Percentiles rank a stretch among this genome's conserved stretches.
phyloP scores from a whole-genome alignment of 495 filamentous ascomycete species.

The Penicillium chermesinum region DNA sequence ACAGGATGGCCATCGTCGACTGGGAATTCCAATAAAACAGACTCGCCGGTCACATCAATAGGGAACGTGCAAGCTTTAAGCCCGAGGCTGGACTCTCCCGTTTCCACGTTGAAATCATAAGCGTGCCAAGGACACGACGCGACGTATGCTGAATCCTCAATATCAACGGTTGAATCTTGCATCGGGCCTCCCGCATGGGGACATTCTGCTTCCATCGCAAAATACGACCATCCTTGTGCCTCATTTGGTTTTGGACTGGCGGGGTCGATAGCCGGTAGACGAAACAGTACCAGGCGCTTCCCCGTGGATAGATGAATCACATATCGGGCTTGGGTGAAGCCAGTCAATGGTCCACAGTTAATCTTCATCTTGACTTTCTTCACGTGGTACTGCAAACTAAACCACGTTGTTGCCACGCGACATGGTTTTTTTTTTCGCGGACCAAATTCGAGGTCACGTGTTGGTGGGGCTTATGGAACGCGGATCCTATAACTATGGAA shows the following conservation, averaged over 20 bases:
- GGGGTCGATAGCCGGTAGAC: slow-evolving; percentile 40
- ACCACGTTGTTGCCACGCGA: background rate
- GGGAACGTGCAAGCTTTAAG: slow-evolving; percentile 51
- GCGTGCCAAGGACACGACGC: slow-evolving; percentile 54
- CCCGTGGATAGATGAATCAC: slow-evolving; percentile 44
- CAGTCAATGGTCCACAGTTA: slow-evolving; percentile 30
- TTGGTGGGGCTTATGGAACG: background rate
- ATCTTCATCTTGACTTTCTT: slow-evolving; percentile 24
- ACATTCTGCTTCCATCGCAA: slow-evolving; percentile 51
- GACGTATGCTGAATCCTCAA: slow-evolving; percentile 50
- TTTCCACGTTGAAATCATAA: slow-evolving; percentile 54
- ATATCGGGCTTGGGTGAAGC: slow-evolving; percentile 43
- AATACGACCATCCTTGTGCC: slow-evolving; percentile 45
- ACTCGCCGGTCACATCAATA: slow-evolving; percentile 35
- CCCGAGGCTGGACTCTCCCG: slow-evolving; percentile 49
- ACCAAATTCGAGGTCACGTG: background rate
- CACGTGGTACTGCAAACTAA: background rate
- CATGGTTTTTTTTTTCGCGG: background rate
- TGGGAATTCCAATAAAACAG: slow-evolving; percentile 31
- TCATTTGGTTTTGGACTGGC: slow-evolving; percentile 29
- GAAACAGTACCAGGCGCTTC: slow-evolving; percentile 49
- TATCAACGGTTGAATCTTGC: slow-evolving; percentile 46
- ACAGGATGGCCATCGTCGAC: slow-evolving; percentile 16
- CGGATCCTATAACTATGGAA: background rate
- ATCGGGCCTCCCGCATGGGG: slow-evolving; percentile 50